These are phyloP conservation scores for Aspergillus funiculosus DNA, from an alignment of 495 filamentous ascomycete species.

Conservation along the genomic window DNA sequence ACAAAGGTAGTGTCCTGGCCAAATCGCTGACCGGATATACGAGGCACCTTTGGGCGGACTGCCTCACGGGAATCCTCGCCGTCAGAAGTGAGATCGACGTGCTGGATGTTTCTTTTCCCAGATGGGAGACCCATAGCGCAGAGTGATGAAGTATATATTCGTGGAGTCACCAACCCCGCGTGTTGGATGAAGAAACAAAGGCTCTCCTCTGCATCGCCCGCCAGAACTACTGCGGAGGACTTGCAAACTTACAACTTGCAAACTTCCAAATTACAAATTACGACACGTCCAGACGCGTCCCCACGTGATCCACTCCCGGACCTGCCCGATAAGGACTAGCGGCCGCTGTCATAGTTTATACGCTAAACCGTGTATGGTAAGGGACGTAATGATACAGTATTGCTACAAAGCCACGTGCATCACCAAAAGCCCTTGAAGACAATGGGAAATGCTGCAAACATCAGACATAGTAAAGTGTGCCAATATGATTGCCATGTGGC, in stretches of 20 bases:
- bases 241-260: not conserved
- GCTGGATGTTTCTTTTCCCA: slow-evolving; percentile 11
- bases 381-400: too few relatives aligned
- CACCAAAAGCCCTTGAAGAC: too few relatives aligned
- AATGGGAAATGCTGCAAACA: slow-evolving; percentile 69
- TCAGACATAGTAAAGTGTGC: slow-evolving; percentile 62
- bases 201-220: too few relatives aligned
- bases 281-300: slow-evolving; percentile 12
- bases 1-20: slow-evolving; percentile 34
- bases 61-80: not conserved
- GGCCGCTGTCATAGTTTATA: slow-evolving; percentile 1
- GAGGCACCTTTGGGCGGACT: slow-evolving; percentile 8
- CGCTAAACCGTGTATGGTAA: too few relatives aligned
- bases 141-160: too few relatives aligned
- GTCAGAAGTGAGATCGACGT: slow-evolving; percentile 12
- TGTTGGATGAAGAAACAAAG: not conserved
- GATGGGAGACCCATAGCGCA: slow-evolving; percentile 6
- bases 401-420: too few relatives aligned
- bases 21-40: slow-evolving; percentile 27
- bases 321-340: not conserved
- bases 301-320: slow-evolving; percentile 5
- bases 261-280: too few relatives aligned
- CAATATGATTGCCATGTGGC: slow-evolving; percentile 62
- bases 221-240: too few relatives aligned
- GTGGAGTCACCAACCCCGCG: not conserved